Evolutionary conservation across 2,329 filamentous ascomycete species (phyloP).

Genomic region (Arthrinium puccinioides): DNA sequence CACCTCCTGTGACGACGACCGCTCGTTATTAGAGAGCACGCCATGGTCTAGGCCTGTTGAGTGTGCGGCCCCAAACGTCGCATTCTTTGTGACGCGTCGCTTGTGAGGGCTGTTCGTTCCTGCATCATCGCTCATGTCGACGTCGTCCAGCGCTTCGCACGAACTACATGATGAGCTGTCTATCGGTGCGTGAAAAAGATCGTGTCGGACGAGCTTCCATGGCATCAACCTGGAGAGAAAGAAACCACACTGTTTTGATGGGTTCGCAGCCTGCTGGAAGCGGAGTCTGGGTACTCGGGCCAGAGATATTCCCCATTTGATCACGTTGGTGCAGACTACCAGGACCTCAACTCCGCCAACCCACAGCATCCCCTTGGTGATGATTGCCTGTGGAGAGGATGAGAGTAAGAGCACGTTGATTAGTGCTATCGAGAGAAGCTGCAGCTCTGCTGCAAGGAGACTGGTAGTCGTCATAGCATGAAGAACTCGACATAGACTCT

Average conservation of each 20-base stretch:
- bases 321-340: conserved; percentile 62
- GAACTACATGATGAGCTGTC: conserved; percentile 25
- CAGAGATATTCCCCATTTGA: conserved; percentile 77
- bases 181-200: conserved; percentile 22
- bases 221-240: conserved; percentile 33
- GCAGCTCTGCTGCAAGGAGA: conserved; percentile 77
- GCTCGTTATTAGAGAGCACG: too few relatives aligned
- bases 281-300: conserved; percentile 90
- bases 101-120: conserved; percentile 6
- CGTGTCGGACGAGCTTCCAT: conserved; percentile 38
- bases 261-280: conserved; percentile 52
- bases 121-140: conserved; percentile 16
- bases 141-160: conserved; percentile 22
- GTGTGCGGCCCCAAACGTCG: too few relatives aligned
- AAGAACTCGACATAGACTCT: conserved; percentile 64
- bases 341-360: conserved; percentile 72
- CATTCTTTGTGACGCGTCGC: too few relatives aligned
- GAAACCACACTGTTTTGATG: conserved; percentile 25
- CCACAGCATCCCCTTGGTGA: conserved; percentile 82
- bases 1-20: conserved; percentile 1
- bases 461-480: conserved; percentile 83
- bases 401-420: conserved; percentile 77
- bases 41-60: conserved; percentile 9
- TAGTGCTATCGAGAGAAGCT: conserved; percentile 74
- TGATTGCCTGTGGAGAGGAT: conserved; percentile 72